A percentile compares a stretch with the other conserved stretches of the same genome.
phyloP scores from a whole-genome alignment of 805 yeast genomes.

The Saccharomycopsis sp. region DNA sequence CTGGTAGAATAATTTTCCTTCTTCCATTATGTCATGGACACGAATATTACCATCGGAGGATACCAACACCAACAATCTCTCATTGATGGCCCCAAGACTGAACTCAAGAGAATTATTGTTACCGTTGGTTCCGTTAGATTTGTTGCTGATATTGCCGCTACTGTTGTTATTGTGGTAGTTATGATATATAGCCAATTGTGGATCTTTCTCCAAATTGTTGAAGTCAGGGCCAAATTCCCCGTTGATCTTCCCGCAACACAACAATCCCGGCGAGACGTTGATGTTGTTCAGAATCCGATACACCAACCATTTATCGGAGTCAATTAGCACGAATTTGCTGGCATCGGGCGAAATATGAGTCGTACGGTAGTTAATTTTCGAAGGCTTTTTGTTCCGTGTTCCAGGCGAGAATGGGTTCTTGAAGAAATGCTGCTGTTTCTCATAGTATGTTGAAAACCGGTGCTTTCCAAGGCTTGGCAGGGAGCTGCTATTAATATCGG shows the following conservation, averaged over 20 bases:
- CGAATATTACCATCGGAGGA: conserved; percentile 66
- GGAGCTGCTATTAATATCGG: background rate
- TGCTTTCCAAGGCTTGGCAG: conserved; percentile 4
- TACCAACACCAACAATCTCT: conserved; percentile 49
- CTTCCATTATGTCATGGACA: conserved; percentile 50
- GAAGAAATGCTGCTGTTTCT: conserved; percentile 16
- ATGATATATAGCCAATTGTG: background rate
- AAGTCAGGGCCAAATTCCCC: conserved; percentile 60
- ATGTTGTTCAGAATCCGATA: conserved; percentile 47
- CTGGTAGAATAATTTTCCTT: conserved; percentile 61
- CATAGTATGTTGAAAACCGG: conserved; percentile 19
- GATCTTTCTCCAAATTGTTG: conserved; percentile 30
- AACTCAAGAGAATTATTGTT: conserved; percentile 1
- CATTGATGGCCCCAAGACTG: conserved; percentile 25
- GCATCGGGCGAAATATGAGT: conserved; percentile 59
- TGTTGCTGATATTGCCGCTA: background rate
- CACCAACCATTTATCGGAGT: conserved; percentile 69
- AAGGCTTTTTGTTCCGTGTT: conserved; percentile 5
- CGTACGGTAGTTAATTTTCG: conserved; percentile 30
- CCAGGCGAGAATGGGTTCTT: conserved; percentile 18
- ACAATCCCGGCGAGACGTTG: conserved; percentile 44
- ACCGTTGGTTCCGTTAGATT: background rate
- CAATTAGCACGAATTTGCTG: conserved; percentile 55
- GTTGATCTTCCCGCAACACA: conserved; percentile 60
- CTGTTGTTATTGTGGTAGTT: background rate